Percentiles rank a stretch among this genome's conserved stretches.
Evolutionary conservation across 2,329 filamentous ascomycete genomes (phyloP).

Genomic region (Leptographium radiaticola): DNA sequence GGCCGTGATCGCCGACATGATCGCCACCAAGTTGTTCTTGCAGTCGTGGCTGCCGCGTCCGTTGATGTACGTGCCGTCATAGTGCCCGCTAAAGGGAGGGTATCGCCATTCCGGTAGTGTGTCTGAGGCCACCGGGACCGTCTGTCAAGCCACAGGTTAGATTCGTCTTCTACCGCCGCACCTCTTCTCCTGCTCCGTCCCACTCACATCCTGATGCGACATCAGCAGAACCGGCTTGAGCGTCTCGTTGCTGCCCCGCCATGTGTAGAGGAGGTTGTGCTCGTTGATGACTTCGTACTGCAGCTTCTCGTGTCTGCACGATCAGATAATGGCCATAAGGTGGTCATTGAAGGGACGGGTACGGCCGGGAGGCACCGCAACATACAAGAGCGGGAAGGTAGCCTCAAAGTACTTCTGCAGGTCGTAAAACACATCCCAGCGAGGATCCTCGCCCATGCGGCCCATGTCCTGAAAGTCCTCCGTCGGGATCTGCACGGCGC

Average conservation of each 20-base stretch:
- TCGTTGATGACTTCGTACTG: slow-evolving; percentile 42
- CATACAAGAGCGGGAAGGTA: slow-evolving; percentile 33
- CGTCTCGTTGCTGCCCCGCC: slow-evolving; percentile 33
- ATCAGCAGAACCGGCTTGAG: slow-evolving; percentile 45
- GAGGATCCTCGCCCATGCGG: slow-evolving; percentile 35
- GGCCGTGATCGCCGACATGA: slow-evolving; percentile 40
- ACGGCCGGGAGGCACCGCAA: too few species aligned
- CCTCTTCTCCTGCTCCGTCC: not conserved
- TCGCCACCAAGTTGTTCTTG: slow-evolving; percentile 45
- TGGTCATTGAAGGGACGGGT: too few species aligned
- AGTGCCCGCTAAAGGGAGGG: slow-evolving; percentile 43
- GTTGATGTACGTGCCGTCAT: slow-evolving; percentile 44
- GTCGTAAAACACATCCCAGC: slow-evolving; percentile 44
- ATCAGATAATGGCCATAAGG: too few species aligned
- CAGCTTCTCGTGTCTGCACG: slow-evolving; percentile 25
- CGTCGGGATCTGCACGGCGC: slow-evolving; percentile 18
- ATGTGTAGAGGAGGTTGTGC: slow-evolving; percentile 45
- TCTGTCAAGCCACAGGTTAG: not conserved
- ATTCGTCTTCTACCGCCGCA: not conserved
- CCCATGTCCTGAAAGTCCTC: slow-evolving; percentile 30
- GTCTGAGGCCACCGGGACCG: slow-evolving; percentile 38
- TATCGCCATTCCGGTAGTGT: slow-evolving; percentile 40
- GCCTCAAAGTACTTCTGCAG: slow-evolving; percentile 34
- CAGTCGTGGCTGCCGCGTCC: slow-evolving; percentile 47
- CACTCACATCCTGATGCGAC: slow-evolving; percentile 45